Base-by-base conservation (phyloP, 75 land plant genomes). In the Picea glauca region DNA sequence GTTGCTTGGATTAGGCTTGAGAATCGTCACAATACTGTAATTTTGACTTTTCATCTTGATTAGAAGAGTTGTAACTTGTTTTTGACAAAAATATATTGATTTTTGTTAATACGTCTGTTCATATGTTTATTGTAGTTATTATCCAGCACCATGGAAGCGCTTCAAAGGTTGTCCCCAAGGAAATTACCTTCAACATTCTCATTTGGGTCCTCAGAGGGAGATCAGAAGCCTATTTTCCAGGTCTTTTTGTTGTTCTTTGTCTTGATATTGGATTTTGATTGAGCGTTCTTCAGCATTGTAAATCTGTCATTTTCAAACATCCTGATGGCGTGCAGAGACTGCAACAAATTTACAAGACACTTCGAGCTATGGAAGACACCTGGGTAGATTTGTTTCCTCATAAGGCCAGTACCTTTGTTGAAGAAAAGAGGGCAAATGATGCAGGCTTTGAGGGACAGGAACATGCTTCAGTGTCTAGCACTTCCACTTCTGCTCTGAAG, bases 101-200 rank as follows among this genome's bases (percentile, higher is more conserved):
- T 15, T 76, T 14, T n/a, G 79, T 78, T 80, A 78, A 4, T 80
- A 76, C n/a, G 46, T 15, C 31, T 75, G 12, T 7, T 76, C 9
- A 79, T 31, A 33, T 70, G 35, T 21, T 72, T 79, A n/a, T 74
- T 79, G 58, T 79, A 81, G 83, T 18, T 81, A 63, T 76, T 81
- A 60, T 62, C 43, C 31, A 77, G 80, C 58, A 81, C 80, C 32
- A 81, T 76, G 66, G 81, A 81, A 64, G 83, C 79, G 21, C 80
- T 81, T 35, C 58, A 81, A 33, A 78, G 13, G 58, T 35, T 81
- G 26, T 81, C 50, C 38, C 83, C 83, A 33, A 74, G 58, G 30
- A 77, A 56, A 62, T 58, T 57, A 63, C 58, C 74, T 21, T 65
- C 81, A n/a, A 32, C 79, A 30, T 68, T 67, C 50, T 13, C 79